Evolutionary conservation across 176 grass and related monocot species (phyloP), one percentile per base, ranked within the genome.

Genomic region (Urochloa ruziziensis): DNA sequence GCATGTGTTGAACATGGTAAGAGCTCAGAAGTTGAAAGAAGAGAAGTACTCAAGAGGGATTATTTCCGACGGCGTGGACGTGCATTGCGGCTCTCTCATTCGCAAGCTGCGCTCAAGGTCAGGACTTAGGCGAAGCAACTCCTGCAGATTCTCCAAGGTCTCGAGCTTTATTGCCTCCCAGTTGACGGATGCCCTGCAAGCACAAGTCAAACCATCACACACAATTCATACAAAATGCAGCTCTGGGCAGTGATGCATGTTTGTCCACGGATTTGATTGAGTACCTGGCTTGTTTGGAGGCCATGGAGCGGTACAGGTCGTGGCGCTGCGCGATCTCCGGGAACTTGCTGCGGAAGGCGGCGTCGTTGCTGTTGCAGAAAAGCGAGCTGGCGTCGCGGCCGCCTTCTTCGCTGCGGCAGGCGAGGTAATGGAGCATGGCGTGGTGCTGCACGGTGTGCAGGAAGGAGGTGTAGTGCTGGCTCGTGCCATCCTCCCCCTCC

Each of bases 221-320:
- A 18, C 6, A 35, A 35, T 65, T 24, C 4, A 49, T 51, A 13
- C 47, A 40, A 44, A 23, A 25, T 58, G 9, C n/a, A 57, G 7
- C 54, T 57, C 51, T 23, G n/a, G 23, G 18, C 6, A 21, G 6
- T 54, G 19, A 54, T 23, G 52, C 3, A 23, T 54, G 52, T 9
- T 23, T 23, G 52, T 6, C 19, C 3, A n/a, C 40, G 65, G 65
- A 67, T 37, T 40, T 40, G 65, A 42, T 16, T 6, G 51, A 0
- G 47, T 54, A 33, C 71, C 73, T 76, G 73, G 52, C 51, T 39
- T 27, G 21, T 58, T 21, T 13, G 10, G 52, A 76, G 52, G 67
- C 19, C 80, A 73, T 82, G 40, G 68, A 82, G 29, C 68, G 58
- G 57, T 73, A 73, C 28, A 82, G 57, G 37, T 46, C 80, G 49